Conservation (phyloP, 192 early-diverging fungal species). For the Rhizophagus clarus region DNA sequence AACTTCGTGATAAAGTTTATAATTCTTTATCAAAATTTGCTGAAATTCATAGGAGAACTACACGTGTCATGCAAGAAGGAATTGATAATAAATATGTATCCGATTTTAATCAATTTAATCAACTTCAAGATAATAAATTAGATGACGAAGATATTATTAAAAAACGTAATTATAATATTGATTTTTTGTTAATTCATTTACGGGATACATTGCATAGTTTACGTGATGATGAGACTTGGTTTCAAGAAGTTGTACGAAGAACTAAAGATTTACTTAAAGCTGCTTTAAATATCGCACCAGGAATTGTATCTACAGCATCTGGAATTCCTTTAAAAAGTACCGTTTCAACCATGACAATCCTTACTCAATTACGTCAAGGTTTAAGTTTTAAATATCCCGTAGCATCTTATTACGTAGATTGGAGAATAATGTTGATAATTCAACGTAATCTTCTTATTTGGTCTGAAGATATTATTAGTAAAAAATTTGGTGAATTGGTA, state of each 20-base stretch:
- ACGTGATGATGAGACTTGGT: constrained; percentile 8
- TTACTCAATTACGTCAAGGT: too few relatives aligned
- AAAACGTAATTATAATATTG: constrained; percentile 13
- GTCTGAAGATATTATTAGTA: too few relatives aligned
- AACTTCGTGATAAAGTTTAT: background rate
- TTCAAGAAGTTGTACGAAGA: background rate
- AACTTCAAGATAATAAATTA: background rate
- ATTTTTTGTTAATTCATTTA: constrained; percentile 22
- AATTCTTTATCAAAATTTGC: background rate
- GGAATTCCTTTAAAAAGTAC: too few relatives aligned
- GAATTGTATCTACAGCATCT: background rate
- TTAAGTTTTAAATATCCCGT: too few relatives aligned
- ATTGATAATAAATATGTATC: too few relatives aligned
- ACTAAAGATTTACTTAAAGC: background rate
- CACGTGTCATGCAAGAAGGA: background rate
- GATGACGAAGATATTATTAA: background rate
- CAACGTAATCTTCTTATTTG: too few relatives aligned
- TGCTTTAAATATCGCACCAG: background rate
- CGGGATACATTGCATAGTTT: constrained; percentile 14
- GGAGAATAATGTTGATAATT: too few relatives aligned
- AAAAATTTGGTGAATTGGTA: too few relatives aligned
- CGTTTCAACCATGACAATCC: too few relatives aligned
- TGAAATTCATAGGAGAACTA: background rate
- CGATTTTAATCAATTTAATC: background rate
- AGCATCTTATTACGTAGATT: too few relatives aligned